These are phyloP conservation scores for Ogataea hybrid DNA, from an alignment of 1,139 yeast species.

Conservation along the genomic window DNA sequence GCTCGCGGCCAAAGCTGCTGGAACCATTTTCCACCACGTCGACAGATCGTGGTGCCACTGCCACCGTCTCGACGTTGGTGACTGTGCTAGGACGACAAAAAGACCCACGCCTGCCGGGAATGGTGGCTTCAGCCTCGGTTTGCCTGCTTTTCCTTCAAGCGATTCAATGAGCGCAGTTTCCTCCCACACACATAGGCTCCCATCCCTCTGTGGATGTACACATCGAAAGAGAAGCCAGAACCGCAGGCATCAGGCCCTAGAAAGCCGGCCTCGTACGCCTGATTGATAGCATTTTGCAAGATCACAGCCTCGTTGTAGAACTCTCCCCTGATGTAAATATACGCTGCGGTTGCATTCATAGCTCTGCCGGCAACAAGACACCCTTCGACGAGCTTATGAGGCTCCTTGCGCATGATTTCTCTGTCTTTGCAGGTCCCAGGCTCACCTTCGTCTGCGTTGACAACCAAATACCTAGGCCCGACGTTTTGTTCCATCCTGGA, in stretches of 20 bases:
- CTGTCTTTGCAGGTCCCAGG: slow-evolving; percentile 93
- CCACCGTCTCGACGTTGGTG: slow-evolving; percentile 84
- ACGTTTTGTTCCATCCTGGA: slow-evolving; percentile 86
- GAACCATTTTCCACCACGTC: slow-evolving; percentile 92
- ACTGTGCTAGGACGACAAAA: slow-evolving; percentile 86
- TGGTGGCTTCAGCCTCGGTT: slow-evolving; percentile 90
- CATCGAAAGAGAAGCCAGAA: slow-evolving; percentile 78
- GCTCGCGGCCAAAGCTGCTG: slow-evolving; percentile 75
- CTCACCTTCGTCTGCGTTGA: slow-evolving; percentile 92
- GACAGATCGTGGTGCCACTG: slow-evolving; percentile 86
- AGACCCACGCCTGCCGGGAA: slow-evolving; percentile 93
- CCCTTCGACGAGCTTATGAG: slow-evolving; percentile 86
- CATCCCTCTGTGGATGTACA: slow-evolving; percentile 84
- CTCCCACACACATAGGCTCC: slow-evolving; percentile 89
- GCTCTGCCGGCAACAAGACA: slow-evolving; percentile 85
- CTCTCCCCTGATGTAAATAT: slow-evolving; percentile 86
- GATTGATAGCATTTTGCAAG: slow-evolving; percentile 78
- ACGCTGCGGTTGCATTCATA: slow-evolving; percentile 91
- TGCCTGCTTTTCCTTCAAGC: slow-evolving; percentile 87
- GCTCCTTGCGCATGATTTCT: slow-evolving; percentile 85
- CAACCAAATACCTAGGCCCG: slow-evolving; percentile 84
- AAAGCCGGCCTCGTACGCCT: slow-evolving; percentile 77
- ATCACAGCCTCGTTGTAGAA: slow-evolving; percentile 74
- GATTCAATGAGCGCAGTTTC: slow-evolving; percentile 88
- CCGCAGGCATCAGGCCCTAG: slow-evolving; percentile 86